These are phyloP conservation scores for Didymellaceae sp. DNA, from an alignment of 2,329 filamentous ascomycete species.

Conservation along the genomic window DNA sequence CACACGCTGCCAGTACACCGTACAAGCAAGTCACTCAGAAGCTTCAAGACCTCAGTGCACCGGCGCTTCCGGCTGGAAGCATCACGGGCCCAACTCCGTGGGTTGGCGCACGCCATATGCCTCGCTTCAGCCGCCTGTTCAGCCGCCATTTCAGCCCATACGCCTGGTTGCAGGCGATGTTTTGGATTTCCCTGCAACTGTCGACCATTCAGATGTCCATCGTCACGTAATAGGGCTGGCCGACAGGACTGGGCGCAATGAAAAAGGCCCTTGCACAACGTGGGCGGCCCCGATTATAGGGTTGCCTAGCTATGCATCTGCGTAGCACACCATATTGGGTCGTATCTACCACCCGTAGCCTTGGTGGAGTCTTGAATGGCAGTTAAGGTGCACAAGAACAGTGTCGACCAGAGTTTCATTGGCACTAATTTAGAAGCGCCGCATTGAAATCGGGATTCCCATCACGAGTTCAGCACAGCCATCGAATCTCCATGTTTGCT, in stretches of 20 bases:
- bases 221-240: constrained; percentile 13
- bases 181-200: background rate
- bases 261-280: constrained; percentile 10
- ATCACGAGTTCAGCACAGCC: constrained; percentile 6
- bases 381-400: constrained; percentile 6
- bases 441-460: constrained; percentile 1
- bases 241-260: constrained; percentile 12
- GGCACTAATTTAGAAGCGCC: constrained; percentile 16
- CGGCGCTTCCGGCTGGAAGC: constrained; percentile 8
- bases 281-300: constrained; percentile 8
- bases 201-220: constrained; percentile 4
- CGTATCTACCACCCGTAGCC: constrained; percentile 6
- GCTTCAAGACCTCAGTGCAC: background rate
- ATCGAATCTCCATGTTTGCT: background rate
- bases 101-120: constrained; percentile 4
- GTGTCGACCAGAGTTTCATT: constrained; percentile 1
- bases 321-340: constrained; percentile 17
- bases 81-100: constrained; percentile 8
- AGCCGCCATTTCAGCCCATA: constrained; percentile 14
- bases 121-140: constrained; percentile 16
- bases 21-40: background rate
- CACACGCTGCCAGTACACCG: constrained; percentile 3
- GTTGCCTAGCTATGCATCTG: constrained; percentile 11
- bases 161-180: constrained; percentile 7
- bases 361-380: constrained; percentile 9